Conservation (phyloP, 441 rosid genomes). For the Erodium trifolium region DNA sequence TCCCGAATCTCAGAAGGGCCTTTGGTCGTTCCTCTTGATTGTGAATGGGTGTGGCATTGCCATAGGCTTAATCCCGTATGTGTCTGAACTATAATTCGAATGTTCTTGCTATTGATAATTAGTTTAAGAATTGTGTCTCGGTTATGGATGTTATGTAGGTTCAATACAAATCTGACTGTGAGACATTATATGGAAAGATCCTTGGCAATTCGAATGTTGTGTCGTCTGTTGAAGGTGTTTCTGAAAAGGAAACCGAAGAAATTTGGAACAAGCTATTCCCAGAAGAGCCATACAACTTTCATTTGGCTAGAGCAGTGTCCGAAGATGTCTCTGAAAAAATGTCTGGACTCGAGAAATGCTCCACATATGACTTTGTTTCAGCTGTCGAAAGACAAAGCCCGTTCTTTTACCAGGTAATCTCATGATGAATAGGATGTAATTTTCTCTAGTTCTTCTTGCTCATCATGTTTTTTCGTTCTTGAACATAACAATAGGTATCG, state of each 20-base stretch:
- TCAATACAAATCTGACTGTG: slow-evolving; percentile 66
- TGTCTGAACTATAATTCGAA: not conserved
- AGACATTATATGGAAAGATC: slow-evolving; percentile 52
- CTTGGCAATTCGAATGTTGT: slow-evolving; percentile 51
- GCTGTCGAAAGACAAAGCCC: slow-evolving; percentile 87
- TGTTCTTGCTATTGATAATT: not conserved
- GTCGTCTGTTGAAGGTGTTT: slow-evolving; percentile 50
- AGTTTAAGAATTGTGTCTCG: not conserved
- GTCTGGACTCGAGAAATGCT: slow-evolving; percentile 18
- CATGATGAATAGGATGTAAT: not conserved
- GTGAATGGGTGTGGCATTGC: slow-evolving; percentile 98
- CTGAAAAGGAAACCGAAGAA: slow-evolving; percentile 42
- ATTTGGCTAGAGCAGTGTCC: not conserved
- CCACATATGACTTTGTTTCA: slow-evolving; percentile 66
- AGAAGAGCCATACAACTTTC: slow-evolving; percentile 55
- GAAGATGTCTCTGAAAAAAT: not conserved
- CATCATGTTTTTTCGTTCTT: not conserved
- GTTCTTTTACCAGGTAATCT: slow-evolving; percentile 72
- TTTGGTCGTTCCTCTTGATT: slow-evolving; percentile 80
- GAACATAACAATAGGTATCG: slow-evolving; percentile 34
- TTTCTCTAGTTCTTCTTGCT: not conserved
- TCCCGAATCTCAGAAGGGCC: slow-evolving; percentile 41
- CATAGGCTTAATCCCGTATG: slow-evolving; percentile 91
- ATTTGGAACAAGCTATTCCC: slow-evolving; percentile 64
- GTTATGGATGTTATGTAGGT: slow-evolving; percentile 38